Percentiles rank a stretch among this genome's conserved stretches.
These are phyloP conservation scores for Linum trigynum DNA, from an alignment of 345 rosid species.

Conservation along the genomic window DNA sequence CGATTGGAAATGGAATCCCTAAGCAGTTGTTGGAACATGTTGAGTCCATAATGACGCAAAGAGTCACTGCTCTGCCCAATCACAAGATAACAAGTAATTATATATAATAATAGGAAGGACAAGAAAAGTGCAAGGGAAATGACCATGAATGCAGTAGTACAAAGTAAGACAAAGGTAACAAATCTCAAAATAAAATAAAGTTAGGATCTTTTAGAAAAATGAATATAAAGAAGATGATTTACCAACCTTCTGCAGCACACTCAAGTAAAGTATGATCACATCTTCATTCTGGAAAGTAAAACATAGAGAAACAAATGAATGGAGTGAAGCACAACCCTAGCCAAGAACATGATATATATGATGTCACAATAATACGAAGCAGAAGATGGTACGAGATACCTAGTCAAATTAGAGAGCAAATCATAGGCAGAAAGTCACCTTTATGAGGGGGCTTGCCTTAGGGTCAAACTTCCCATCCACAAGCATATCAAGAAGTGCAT, in stretches of 20 bases:
- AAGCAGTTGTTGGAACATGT: slow-evolving; percentile 67
- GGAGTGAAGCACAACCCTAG: slow-evolving; percentile 15
- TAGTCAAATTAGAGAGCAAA: neutral
- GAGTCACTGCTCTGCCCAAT: slow-evolving; percentile 99
- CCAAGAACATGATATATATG: neutral
- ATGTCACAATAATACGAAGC: neutral
- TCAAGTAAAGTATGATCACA: slow-evolving; percentile 76
- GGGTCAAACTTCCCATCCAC: slow-evolving; percentile 87
- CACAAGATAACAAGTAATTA: slow-evolving; percentile 38
- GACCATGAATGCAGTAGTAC: neutral
- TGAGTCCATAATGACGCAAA: slow-evolving; percentile 73
- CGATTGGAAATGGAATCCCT: slow-evolving; percentile 85
- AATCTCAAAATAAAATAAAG: neutral
- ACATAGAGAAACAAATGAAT: slow-evolving; percentile 15
- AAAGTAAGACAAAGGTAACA: neutral
- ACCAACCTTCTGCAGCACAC: slow-evolving; percentile 93
- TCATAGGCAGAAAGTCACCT: slow-evolving; percentile 37
- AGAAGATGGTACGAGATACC: neutral
- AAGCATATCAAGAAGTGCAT: slow-evolving; percentile 92
- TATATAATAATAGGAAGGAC: slow-evolving; percentile 13
- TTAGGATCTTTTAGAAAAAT: neutral
- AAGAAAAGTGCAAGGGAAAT: neutral
- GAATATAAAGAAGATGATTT: slow-evolving; percentile 13
- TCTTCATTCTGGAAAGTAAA: slow-evolving; percentile 74
- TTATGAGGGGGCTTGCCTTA: slow-evolving; percentile 49